Evolutionary conservation across 139 green algal species (phyloP).

Genomic region (Deuterostichococcus epilithicus): DNA sequence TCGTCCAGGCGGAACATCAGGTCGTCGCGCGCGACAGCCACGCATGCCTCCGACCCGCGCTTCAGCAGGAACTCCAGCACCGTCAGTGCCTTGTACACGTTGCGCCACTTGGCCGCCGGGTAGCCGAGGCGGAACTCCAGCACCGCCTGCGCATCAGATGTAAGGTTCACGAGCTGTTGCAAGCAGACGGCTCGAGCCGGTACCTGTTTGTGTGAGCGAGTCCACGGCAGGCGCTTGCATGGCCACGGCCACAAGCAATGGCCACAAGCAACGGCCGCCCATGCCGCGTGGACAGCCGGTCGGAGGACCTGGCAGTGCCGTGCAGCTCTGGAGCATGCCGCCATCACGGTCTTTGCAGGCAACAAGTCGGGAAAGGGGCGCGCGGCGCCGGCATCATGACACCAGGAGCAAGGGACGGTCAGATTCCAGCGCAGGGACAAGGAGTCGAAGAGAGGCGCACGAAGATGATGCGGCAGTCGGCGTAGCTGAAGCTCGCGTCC

Average conservation of each 20-base stretch:
- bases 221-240: too few species aligned
- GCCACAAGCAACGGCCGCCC: too few species aligned
- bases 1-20: constrained; percentile 45
- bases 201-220: too few species aligned
- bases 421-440: not conserved
- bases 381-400: too few species aligned
- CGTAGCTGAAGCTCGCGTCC: constrained; percentile 35
- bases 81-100: constrained; percentile 81
- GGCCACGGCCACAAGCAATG: too few species aligned
- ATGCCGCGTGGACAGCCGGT: too few species aligned
- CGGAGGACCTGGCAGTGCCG: too few species aligned
- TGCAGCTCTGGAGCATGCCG: too few species aligned
- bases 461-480: constrained; percentile 61
- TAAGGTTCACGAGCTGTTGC: too few species aligned
- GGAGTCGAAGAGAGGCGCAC: constrained; percentile 21
- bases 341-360: too few species aligned
- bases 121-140: constrained; percentile 61
- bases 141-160: constrained; percentile 39
- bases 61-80: constrained; percentile 86
- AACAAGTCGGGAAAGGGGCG: too few species aligned
- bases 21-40: constrained; percentile 27
- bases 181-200: too few species aligned
- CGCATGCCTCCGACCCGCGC: constrained; percentile 43
- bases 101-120: constrained; percentile 68
- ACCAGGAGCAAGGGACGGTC: not conserved